Base-by-base conservation (phyloP, 805 yeast genomes). In the Ogataea trehaloabstinens region DNA sequence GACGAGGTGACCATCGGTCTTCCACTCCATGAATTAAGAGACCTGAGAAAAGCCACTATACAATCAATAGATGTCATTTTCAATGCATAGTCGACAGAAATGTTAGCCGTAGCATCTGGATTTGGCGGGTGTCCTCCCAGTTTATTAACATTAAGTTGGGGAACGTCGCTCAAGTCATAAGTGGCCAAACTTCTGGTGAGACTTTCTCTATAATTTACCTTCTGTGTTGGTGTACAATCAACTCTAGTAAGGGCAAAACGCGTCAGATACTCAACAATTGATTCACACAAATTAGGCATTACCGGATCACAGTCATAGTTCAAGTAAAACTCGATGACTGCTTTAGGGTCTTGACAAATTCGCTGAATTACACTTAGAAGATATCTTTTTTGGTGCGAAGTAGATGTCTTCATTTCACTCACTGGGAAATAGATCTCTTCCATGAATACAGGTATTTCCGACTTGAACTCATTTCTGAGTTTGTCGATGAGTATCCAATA, bases 381-480 rank as follows among this genome's bases (percentile, higher is more conserved):
- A 54, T 89, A 91, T 58, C 95, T 74, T 59, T 91, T 89, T 64
- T 95, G 99, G 60, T 91, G 97, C 7, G 90, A 67, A 0, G 96
- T 87, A 1, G 97, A 85, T 2, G 95, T 80, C 55, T 82, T 85
- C 80, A 93, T 77, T 55, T 91, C 98, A 32, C 93, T 76, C 30
- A 95, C 87, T 3, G 98, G 96, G 64, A 93, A 85, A 60, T 93
- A 93, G 37, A 91, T 87, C 55, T 93, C 98, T 31, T 82, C 84
- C 67, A 90, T 77, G 55, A 95, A 86, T 0, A 95, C 96, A 1
- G 96, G 96, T 31, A 93, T 86, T 58, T 93, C 99, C 49, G 84
- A 76, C 62, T 90, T 91, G 68, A 93, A 89, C 51, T 85, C 93
- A 11, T 84, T 74, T 56, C 99, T 78, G 51, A 95, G 67, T 52